Percentiles rank a stretch among this genome's conserved stretches.
Evolutionary conservation across 2,329 filamentous ascomycete species (phyloP).

Genomic region (Penicillium psychrosexuale): DNA sequence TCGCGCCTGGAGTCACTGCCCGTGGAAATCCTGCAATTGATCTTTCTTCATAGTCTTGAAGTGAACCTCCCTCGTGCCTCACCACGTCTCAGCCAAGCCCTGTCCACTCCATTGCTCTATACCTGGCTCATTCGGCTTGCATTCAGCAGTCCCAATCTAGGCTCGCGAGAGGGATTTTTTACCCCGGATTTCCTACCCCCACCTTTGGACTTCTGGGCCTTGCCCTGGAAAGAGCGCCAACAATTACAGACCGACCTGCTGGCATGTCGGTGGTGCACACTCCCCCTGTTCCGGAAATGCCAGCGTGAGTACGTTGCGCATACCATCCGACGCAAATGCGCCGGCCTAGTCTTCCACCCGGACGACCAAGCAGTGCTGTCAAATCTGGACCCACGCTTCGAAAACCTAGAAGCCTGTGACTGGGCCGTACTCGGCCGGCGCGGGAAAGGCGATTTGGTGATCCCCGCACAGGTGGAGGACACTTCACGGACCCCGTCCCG

Average conservation of each 20-base stretch:
- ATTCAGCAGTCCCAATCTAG: conserved; percentile 40
- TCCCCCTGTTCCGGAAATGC: conserved; percentile 39
- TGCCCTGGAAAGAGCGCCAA: conserved; percentile 29
- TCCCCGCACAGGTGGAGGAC: conserved; percentile 20
- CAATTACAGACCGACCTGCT: conserved; percentile 39
- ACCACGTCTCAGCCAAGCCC: conserved; percentile 36
- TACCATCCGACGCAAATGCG: conserved; percentile 31
- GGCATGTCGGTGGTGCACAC: conserved; percentile 42
- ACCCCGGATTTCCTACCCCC: conserved; percentile 40
- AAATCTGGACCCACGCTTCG: conserved; percentile 26
- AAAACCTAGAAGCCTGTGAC: conserved; percentile 22
- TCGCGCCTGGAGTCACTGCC: conserved; percentile 47
- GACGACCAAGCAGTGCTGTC: conserved; percentile 25
- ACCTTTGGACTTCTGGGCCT: conserved; percentile 32
- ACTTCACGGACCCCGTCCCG: not conserved
- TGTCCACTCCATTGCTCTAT: conserved; percentile 44
- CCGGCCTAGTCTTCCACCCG: conserved; percentile 25
- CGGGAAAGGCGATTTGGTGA: conserved; percentile 33
- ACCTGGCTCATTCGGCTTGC: conserved; percentile 44
- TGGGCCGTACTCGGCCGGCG: conserved; percentile 22
- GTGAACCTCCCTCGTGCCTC: conserved; percentile 48
- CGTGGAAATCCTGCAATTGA: conserved; percentile 49
- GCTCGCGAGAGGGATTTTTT: conserved; percentile 33
- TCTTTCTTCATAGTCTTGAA: conserved; percentile 51
- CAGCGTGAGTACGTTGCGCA: conserved; percentile 40